Percentiles rank a stretch among this genome's conserved stretches.
phyloP scores from a whole-genome alignment of 352 stramenopile species.

The Globisporangium spinosum region DNA sequence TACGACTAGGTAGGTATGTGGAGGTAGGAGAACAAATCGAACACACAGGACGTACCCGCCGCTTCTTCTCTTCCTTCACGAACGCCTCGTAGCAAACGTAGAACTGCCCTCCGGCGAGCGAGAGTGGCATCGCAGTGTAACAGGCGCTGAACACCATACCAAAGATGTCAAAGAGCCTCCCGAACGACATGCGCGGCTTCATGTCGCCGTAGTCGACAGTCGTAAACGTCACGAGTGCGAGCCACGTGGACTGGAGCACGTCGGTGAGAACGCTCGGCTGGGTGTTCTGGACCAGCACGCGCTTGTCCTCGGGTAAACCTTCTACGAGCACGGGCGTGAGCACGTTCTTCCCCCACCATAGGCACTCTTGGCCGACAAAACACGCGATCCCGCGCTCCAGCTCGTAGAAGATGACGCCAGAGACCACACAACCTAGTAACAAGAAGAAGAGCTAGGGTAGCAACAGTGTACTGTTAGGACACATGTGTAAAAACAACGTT shows the following conservation, averaged over 20 bases:
- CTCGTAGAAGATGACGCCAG: constrained; percentile 43
- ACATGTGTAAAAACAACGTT: not conserved
- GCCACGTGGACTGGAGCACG: constrained; percentile 47
- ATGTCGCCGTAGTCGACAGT: constrained; percentile 54
- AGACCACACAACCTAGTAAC: constrained; percentile 38
- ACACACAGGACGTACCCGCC: constrained; percentile 17
- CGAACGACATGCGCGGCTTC: constrained; percentile 35
- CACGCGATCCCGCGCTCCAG: constrained; percentile 43
- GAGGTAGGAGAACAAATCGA: too few relatives aligned
- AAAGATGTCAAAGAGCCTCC: constrained; percentile 42
- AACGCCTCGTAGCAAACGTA: constrained; percentile 57
- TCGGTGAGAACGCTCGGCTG: constrained; percentile 29
- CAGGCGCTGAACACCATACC: constrained; percentile 48
- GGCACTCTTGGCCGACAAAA: constrained; percentile 27
- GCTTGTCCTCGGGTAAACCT: constrained; percentile 28
- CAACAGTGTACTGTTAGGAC: not conserved
- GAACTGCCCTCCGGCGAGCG: constrained; percentile 52
- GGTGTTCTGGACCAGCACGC: constrained; percentile 40
- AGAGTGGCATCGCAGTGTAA: constrained; percentile 63
- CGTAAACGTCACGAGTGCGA: constrained; percentile 47
- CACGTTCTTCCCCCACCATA: constrained; percentile 41
- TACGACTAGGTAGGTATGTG: too few relatives aligned
- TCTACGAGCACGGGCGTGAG: constrained; percentile 30
- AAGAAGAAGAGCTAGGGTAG: constrained; percentile 45
- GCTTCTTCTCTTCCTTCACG: constrained; percentile 30